These are phyloP conservation scores for Sequoia sempervirens DNA, from an alignment of 75 land plant genomes.

Conservation along the genomic window DNA sequence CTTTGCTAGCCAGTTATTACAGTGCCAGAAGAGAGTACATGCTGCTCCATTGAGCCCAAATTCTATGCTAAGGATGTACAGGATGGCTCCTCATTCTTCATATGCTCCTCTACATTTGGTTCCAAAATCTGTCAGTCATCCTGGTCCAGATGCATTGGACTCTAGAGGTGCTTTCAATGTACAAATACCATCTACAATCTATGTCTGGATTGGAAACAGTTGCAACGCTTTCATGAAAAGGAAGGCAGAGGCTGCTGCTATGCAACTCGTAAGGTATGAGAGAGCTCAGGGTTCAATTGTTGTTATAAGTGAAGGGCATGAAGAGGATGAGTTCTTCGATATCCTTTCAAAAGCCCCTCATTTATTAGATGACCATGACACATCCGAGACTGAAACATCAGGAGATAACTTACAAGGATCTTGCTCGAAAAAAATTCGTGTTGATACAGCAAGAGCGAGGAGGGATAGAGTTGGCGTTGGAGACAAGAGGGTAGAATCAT, in stretches of 20 bases:
- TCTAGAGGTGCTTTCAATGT: constrained; percentile 54
- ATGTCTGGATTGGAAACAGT: constrained; percentile 37
- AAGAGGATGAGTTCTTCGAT: constrained; percentile 38
- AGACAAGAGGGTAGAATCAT: constrained; percentile 22
- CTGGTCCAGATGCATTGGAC: constrained; percentile 26
- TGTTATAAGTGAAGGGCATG: constrained; percentile 26
- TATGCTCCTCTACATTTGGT: constrained; percentile 52
- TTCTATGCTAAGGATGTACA: constrained; percentile 26
- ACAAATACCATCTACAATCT: constrained; percentile 31
- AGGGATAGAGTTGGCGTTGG: constrained; percentile 1
- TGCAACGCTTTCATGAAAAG: constrained; percentile 31
- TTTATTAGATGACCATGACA: neutral
- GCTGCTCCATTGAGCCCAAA: constrained; percentile 23
- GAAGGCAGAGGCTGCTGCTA: constrained; percentile 26
- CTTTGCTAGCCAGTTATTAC: constrained; percentile 47
- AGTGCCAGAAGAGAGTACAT: constrained; percentile 36
- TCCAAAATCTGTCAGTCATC: constrained; percentile 32
- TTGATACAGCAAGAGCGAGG: neutral
- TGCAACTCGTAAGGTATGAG: constrained; percentile 46
- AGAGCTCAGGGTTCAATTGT: constrained; percentile 26
- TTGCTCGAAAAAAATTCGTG: neutral
- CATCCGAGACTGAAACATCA: neutral
- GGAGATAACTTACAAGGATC: neutral
- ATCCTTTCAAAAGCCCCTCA: constrained; percentile 11
- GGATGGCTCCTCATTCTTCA: constrained; percentile 57